Evolutionary conservation across 2,329 filamentous ascomycete genomes (phyloP), one percentile per base, ranked within the genome.

Genomic region (Phyllosticta ampelicida): DNA sequence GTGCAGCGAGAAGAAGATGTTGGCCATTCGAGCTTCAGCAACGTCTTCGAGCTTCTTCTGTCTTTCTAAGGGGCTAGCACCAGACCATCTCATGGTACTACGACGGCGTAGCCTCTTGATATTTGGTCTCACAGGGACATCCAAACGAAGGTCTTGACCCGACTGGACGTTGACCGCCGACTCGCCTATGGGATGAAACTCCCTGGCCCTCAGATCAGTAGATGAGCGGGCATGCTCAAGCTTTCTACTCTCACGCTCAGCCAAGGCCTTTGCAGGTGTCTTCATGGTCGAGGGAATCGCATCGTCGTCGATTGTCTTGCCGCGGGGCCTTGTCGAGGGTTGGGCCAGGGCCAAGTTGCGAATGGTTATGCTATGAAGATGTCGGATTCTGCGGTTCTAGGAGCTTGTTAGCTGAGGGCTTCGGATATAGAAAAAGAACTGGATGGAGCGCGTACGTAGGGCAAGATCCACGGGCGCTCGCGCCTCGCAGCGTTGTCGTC

Each of bases 1-100:
- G 70, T 96, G 91, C 55, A 96, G 69, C 2, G 89, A 88, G 71
- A 95, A 94, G 78, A 95, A 96, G 16, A 86, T 85, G 73, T 96
- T 87, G n/a, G 86, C 89, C 73, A 94, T 85, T 55, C 83, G 80
- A 64, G 79, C 82, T 55, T 85, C 83, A 26, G 87, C 82, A 8
- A 89, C 80, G 63, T 85, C 80, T 70, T 94, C 87, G 49, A 96
- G 75, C 68, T 85, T 86, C 71, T 84, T 84, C 75, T 96, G 90
- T 57, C 90, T 72, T 13, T 74, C 73, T 60, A 76, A 75, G 1
- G 83, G 81, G 61, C 78, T 81, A 3, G 81, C 79, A 60, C 80
- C 80, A 11, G 75, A 77, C 84, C 84, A 86, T 61, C 84, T 81
- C 53, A 86, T 68, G 23, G 83, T 86, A 63, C 80, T 84, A 61